Percentiles rank a stretch among this genome's conserved stretches.
phyloP scores from a whole-genome alignment of 2,329 filamentous ascomycete species.

The Huntiella abstrusa region DNA sequence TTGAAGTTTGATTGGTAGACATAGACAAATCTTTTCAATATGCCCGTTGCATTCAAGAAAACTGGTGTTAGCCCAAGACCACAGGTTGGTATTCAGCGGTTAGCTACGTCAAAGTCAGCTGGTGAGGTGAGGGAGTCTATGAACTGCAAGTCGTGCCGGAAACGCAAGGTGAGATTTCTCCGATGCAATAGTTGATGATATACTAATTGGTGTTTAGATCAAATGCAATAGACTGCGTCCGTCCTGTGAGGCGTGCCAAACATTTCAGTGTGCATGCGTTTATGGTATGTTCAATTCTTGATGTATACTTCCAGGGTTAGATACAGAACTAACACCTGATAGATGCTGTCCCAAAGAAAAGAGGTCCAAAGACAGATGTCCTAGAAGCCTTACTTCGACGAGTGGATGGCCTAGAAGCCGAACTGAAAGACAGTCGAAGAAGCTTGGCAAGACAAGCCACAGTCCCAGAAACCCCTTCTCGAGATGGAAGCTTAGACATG shows the following conservation, averaged over 20 bases:
- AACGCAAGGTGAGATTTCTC: slow-evolving; percentile 50
- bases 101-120: slow-evolving; percentile 49
- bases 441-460: background rate
- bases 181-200: background rate
- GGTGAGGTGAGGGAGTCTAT: slow-evolving; percentile 73
- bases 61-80: slow-evolving; percentile 32
- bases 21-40: too few relatives aligned
- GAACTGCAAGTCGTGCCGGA: slow-evolving; percentile 90
- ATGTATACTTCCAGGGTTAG: slow-evolving; percentile 6
- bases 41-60: too few relatives aligned
- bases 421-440: slow-evolving; percentile 42
- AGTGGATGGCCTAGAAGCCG: slow-evolving; percentile 68
- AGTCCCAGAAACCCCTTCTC: slow-evolving; percentile 13
- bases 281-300: slow-evolving; percentile 45
- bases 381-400: slow-evolving; percentile 68
- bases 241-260: slow-evolving; percentile 73
- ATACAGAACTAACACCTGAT: slow-evolving; percentile 3
- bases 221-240: slow-evolving; percentile 78
- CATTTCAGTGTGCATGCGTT: slow-evolving; percentile 73
- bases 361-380: slow-evolving; percentile 78
- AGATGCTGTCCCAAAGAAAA: slow-evolving; percentile 81
- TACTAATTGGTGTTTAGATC: slow-evolving; percentile 36
- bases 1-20: too few relatives aligned
- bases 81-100: slow-evolving; percentile 63
- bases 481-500: background rate